Base-by-base conservation (phyloP, 1,139 yeast genomes). In the Candida pseudoviswanathii region DNA sequence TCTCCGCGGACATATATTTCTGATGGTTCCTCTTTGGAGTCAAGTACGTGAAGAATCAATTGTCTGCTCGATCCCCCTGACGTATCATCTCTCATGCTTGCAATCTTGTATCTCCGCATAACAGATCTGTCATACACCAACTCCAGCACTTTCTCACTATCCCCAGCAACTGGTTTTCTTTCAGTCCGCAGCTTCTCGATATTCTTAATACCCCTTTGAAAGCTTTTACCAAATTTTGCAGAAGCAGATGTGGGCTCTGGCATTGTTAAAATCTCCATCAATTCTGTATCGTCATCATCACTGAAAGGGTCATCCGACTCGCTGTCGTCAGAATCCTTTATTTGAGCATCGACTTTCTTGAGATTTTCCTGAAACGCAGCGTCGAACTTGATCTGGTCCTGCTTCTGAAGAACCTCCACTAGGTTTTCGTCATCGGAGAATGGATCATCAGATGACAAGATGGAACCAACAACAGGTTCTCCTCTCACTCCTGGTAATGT, bases 1-100 rank as follows among this genome's bases (percentile, higher is more conserved):
- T 84, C 81, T 26, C 80, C 81, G 45, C 71, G 64, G 29, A 69
- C 71, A 2, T 85, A 67, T 0, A 86, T 59, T 36, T 77, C 80
- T 6, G 68, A 65, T 3, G 52, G 54, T 0, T 54, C 51, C 1
- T 67, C 72, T 2, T 65, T 53, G 0, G 63, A 59, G 49, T 78
- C 75, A 3, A 65, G 54, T 22, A 86, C 85, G 26, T 76, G 73
- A 29, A 85, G 52, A 4, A 83, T 75, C 16, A 77, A 66, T 56
- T 85, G 90, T 8, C 66, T 16, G 16, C 16, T 16, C 16, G 16
- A 16, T 16, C 16, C 16, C 16, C 2, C 16, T 16, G 16, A 16
- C 16, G 16, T 34, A 68, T 68, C 56, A 67, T 81, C 3, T 60
- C 57, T 33, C 1, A 83, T 64, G 0, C 66, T 67, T n/a, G 63